Evolutionary conservation across 306 rosid genomes (phyloP).

Genomic region (cucumber (Cucumis sativus)): Cucumber_9930_V3 NC_026658.2:25903501-25904000

Average conservation of each 20-base stretch:
- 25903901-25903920: slow-evolving; percentile 96
- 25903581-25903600: not conserved
- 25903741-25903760: not conserved
- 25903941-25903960: slow-evolving; percentile 92
- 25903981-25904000: not conserved
- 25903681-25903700: not conserved
- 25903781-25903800: not conserved
- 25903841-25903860: not conserved
- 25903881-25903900: slow-evolving; percentile 9
- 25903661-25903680: not conserved
- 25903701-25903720: not conserved
- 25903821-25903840: not conserved
- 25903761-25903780: not conserved
- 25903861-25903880: not conserved
- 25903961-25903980: slow-evolving; percentile 36
- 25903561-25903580: not conserved
- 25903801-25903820: not conserved
- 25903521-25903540: not conserved
- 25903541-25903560: not conserved
- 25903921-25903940: slow-evolving; percentile 96
- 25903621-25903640: not conserved
- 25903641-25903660: not conserved
- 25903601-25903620: not conserved
- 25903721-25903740: not conserved
- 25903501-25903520: not conserved